A percentile compares a stretch with the other conserved stretches of the same genome.
These are phyloP conservation scores for Aspergillus fumigatus DNA, from an alignment of 2,329 filamentous ascomycete species.

Conservation along the genomic window DNA sequence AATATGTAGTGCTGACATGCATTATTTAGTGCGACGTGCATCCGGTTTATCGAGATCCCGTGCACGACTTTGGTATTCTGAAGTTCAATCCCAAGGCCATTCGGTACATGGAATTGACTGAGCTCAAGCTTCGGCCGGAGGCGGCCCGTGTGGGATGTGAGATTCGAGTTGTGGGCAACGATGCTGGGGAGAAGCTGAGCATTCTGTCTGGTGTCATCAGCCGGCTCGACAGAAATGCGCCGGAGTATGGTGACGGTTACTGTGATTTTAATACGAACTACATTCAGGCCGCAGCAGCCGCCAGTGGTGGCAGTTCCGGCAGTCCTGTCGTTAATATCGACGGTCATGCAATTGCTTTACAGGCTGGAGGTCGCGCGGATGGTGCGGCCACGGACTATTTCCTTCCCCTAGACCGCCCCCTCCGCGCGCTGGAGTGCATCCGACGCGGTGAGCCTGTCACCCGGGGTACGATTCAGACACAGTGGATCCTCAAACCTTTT, in stretches of 20 bases:
- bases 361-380: constrained; percentile 89
- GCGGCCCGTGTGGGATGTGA: constrained; percentile 83
- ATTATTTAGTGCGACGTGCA: constrained; percentile 75
- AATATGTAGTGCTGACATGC: neutral
- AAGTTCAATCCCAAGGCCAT: constrained; percentile 93
- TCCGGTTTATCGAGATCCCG: constrained; percentile 94
- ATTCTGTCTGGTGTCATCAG: constrained; percentile 97
- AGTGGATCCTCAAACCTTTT: constrained; percentile 95
- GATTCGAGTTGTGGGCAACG: constrained; percentile 95
- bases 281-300: constrained; percentile 95
- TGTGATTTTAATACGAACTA: constrained; percentile 97
- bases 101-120: constrained; percentile 90
- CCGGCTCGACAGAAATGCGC: constrained; percentile 90
- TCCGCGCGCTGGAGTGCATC: constrained; percentile 81
- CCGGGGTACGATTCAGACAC: constrained; percentile 96
- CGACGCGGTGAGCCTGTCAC: constrained; percentile 69
- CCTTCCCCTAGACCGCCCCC: constrained; percentile 82
- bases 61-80: constrained; percentile 96
- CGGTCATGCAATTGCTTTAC: constrained; percentile 83
- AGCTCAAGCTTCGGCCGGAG: constrained; percentile 76
- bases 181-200: constrained; percentile 96
- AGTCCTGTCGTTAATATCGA: constrained; percentile 96
- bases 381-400: constrained; percentile 98
- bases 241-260: constrained; percentile 96
- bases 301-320: constrained; percentile 95